These are phyloP conservation scores for Neonectria neomacrospora DNA, from an alignment of 2,329 filamentous ascomycete genomes.

Conservation along the genomic window DNA sequence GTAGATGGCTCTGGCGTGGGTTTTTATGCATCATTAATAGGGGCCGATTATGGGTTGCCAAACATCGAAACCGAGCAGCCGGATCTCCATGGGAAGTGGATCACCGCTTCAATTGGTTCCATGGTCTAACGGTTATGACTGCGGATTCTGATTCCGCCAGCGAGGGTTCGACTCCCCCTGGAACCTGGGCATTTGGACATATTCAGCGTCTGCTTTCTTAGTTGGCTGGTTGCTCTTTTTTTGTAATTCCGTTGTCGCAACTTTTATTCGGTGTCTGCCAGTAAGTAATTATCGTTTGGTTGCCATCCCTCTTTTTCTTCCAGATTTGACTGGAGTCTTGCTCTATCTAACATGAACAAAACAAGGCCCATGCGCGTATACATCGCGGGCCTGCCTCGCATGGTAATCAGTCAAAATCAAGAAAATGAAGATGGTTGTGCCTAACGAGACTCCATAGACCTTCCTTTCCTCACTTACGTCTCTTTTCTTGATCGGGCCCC, in stretches of 20 bases:
- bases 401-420: too few relatives aligned
- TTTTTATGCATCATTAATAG: neutral
- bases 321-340: neutral
- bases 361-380: neutral
- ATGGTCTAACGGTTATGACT: conserved; percentile 43
- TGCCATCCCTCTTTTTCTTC: neutral
- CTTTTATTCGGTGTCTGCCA: too few relatives aligned
- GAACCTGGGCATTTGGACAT: too few relatives aligned
- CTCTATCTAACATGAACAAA: too few relatives aligned
- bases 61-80: conserved; percentile 1
- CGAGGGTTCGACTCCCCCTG: conserved; percentile 44
- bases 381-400: neutral
- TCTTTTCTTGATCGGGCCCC: neutral
- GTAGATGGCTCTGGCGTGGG: neutral
- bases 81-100: conserved; percentile 18
- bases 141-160: conserved; percentile 46
- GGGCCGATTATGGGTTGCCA: neutral
- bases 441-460: too few relatives aligned
- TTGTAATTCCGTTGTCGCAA: neutral
- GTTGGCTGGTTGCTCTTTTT: neutral
- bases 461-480: neutral
- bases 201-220: too few relatives aligned
- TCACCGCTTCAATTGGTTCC: conserved; percentile 24
- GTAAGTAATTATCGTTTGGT: too few relatives aligned
- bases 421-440: too few relatives aligned